Base-by-base conservation (phyloP, 768 basidiomycete species). In the Dacryopinax primogenitus region DNA sequence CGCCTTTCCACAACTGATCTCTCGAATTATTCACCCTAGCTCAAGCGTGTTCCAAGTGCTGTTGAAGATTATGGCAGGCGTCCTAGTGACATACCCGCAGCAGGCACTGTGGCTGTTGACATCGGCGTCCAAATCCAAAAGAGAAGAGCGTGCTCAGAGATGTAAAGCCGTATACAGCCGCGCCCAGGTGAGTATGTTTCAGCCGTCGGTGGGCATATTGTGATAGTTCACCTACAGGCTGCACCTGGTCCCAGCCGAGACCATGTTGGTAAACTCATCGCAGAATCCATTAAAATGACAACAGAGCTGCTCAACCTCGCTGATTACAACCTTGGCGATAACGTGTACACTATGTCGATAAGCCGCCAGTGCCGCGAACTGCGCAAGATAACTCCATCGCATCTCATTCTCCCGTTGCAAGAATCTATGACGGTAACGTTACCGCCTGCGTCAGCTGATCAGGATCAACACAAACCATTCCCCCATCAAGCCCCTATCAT, bases 1-100 rank as follows among this genome's bases (percentile, higher is more conserved):
- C 0, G 94, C 92, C 0, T 94, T 97, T 68, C 93, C 94, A 1
- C 96, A 98, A 78, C 90, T 98, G 63, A 92, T 94, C 15, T 98
- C 95, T 15, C 84, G 96, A 7, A 86, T 99, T 33, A 88, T 87
- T 13, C 90, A 96, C 68, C 76, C 74, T 2, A 86, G 89, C 70
- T 68, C 74, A 12, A 78, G 78, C 0, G 86, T 92, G 1, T 86
- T 82, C 71, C 74, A 72, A 0, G 74, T 84, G 1, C 76, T 99
- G 23, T 78, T 81, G 1, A 75, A 73, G 58, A 81, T 98, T 34
- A 92, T 98, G 64, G 74, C 78, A 16, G 77, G 73, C 18, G 89
- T 98, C 32, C 80, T 98, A n/a, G 76, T 78, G 64, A 82, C 84
- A 66, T 94, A 92, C 73, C 94, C 96, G 12, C 85, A 86, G 45